phyloP scores from a whole-genome alignment of 495 filamentous ascomycete genomes.

The Collariella sp. region DNA sequence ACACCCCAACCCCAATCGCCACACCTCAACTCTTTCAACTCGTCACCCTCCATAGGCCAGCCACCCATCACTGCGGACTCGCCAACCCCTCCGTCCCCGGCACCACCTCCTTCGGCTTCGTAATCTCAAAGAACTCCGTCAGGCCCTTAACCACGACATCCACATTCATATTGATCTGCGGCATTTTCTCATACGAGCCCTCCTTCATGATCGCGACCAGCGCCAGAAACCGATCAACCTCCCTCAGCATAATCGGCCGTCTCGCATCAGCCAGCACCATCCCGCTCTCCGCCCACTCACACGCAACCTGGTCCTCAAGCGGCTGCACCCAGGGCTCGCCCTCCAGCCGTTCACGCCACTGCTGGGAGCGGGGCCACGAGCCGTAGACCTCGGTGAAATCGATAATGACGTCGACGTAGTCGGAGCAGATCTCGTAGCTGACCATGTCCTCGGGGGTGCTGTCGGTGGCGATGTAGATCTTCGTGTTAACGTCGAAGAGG shows the following conservation, averaged over 20 bases:
- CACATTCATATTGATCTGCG: constrained; percentile 49
- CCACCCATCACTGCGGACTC: background rate
- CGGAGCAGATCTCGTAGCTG: constrained; percentile 93
- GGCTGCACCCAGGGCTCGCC: constrained; percentile 53
- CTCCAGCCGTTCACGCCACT: constrained; percentile 47
- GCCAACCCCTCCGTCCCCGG: background rate
- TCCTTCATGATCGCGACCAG: constrained; percentile 71
- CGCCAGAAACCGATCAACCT: constrained; percentile 82
- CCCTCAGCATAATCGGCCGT: constrained; percentile 71
- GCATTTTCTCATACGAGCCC: constrained; percentile 50
- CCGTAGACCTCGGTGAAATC: constrained; percentile 94
- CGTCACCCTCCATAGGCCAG: no score
- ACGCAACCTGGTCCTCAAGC: constrained; percentile 54
- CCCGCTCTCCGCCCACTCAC: constrained; percentile 65
- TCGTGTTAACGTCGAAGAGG: constrained; percentile 90
- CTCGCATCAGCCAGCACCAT: constrained; percentile 72
- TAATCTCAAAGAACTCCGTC: constrained; percentile 50
- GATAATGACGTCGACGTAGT: constrained; percentile 96
- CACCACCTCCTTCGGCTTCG: constrained; percentile 35
- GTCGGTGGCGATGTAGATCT: constrained; percentile 97
- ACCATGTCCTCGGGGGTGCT: constrained; percentile 84
- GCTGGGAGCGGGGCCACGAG: constrained; percentile 49
- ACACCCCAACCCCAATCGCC: no score
- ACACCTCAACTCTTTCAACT: no score
- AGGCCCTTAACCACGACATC: constrained; percentile 47